These are phyloP conservation scores for Blepharisma undulans DNA, from an alignment of 169 alveolate species.

Conservation along the genomic window DNA sequence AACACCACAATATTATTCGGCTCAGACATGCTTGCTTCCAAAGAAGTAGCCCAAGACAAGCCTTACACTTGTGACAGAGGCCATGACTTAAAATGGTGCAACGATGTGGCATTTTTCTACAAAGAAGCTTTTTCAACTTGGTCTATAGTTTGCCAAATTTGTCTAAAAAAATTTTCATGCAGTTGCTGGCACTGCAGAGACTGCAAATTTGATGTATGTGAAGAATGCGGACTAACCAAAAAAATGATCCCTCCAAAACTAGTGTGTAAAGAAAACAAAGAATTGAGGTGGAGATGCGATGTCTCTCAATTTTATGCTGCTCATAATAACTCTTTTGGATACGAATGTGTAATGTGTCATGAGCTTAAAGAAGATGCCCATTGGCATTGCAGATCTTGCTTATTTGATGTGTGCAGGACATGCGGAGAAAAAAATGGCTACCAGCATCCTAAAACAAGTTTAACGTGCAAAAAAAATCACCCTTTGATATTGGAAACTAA, in stretches of 20 bases:
- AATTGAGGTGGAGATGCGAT: neutral
- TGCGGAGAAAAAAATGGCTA: neutral
- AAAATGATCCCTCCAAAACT: neutral
- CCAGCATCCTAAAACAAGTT: neutral
- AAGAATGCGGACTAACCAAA: neutral
- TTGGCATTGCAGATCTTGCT: neutral
- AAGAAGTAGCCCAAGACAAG: neutral
- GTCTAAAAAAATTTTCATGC: neutral
- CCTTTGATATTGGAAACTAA: neutral
- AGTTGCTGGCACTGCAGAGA: constrained; percentile 10
- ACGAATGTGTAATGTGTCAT: neutral
- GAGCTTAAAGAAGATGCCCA: neutral
- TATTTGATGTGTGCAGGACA: neutral
- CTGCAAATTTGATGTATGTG: neutral
- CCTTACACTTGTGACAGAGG: neutral
- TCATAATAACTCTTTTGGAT: neutral
- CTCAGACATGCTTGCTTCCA: neutral
- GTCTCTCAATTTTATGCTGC: neutral
- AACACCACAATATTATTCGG: neutral
- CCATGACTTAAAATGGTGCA: neutral
- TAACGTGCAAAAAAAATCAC: neutral
- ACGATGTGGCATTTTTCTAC: neutral
- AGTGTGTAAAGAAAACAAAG: neutral
- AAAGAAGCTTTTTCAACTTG: neutral
- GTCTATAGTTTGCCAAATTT: neutral